Percentiles rank a stretch among this genome's conserved stretches.
Evolutionary conservation across 306 rosid species (phyloP).

Genomic region (Bauhinia variegata): DNA sequence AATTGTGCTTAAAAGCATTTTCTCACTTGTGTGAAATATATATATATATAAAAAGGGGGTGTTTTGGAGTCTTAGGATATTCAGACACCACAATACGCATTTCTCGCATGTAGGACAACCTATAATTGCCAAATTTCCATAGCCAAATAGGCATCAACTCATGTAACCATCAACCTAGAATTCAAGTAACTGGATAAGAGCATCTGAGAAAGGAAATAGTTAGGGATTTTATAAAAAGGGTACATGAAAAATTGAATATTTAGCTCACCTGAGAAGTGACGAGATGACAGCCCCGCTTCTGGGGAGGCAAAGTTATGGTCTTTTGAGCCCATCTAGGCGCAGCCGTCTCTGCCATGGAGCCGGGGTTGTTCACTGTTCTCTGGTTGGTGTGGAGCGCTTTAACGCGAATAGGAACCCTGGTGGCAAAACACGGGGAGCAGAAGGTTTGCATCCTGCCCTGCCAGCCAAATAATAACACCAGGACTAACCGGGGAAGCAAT

Average conservation of each 20-base stretch:
- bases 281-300: conserved; percentile 85
- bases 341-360: conserved; percentile 54
- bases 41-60: no score
- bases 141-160: no score
- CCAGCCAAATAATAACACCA: no score
- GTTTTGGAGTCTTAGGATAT: no score
- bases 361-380: conserved; percentile 32
- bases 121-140: no score
- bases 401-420: conserved; percentile 34
- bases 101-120: no score
- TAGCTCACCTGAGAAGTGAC: conserved; percentile 72
- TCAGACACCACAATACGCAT: no score
- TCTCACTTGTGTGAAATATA: no score
- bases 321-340: conserved; percentile 92
- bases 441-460: conserved; percentile 34
- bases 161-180: no score
- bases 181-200: not conserved
- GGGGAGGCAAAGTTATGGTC: conserved; percentile 73
- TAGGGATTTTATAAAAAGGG: conserved; percentile 36
- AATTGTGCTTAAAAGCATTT: no score
- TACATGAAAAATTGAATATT: not conserved
- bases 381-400: conserved; percentile 34
- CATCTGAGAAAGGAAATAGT: not conserved
- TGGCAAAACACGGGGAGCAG: conserved; percentile 29
- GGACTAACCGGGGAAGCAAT: no score